These are phyloP conservation scores for Megacollybia platyphylla DNA, from an alignment of 1,284 basidiomycete genomes.

Conservation along the genomic window DNA sequence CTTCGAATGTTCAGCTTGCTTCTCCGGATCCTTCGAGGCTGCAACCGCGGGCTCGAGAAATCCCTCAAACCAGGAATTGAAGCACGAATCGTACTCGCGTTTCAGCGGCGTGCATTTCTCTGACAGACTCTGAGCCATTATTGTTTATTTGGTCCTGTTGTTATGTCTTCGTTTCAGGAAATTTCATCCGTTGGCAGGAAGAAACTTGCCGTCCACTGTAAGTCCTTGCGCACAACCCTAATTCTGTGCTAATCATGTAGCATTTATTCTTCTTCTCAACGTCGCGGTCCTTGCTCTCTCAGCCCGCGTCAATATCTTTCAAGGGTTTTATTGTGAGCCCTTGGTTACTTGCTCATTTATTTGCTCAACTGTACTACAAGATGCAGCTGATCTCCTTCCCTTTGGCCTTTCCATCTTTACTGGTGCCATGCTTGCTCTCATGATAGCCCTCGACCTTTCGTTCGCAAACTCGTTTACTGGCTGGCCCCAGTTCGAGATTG, in stretches of 20 bases:
- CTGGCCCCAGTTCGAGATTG: slow-evolving; percentile 34
- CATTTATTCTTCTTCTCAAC: slow-evolving; percentile 28
- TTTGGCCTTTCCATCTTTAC: slow-evolving; percentile 42
- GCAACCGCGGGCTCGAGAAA: slow-evolving; percentile 74
- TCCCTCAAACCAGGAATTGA: slow-evolving; percentile 93
- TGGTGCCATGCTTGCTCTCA: slow-evolving; percentile 24
- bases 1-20: slow-evolving; percentile 31
- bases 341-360: slow-evolving; percentile 1
- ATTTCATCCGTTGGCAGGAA: slow-evolving; percentile 15
- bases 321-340: slow-evolving; percentile 45
- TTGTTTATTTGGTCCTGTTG: neutral
- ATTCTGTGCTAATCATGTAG: slow-evolving; percentile 14
- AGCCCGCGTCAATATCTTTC: slow-evolving; percentile 39
- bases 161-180: slow-evolving; percentile 6
- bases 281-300: slow-evolving; percentile 40
- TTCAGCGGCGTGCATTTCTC: slow-evolving; percentile 84
- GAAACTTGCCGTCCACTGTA: slow-evolving; percentile 18
- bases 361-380: slow-evolving; percentile 14
- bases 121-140: slow-evolving; percentile 64
- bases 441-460: slow-evolving; percentile 30
- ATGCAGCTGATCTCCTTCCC: slow-evolving; percentile 45
- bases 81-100: slow-evolving; percentile 83
- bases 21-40: slow-evolving; percentile 21
- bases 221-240: slow-evolving; percentile 4
- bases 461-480: slow-evolving; percentile 28